These are phyloP conservation scores for Apostasia ramifera DNA, from an alignment of 106 monocot species.

Conservation along the genomic window DNA sequence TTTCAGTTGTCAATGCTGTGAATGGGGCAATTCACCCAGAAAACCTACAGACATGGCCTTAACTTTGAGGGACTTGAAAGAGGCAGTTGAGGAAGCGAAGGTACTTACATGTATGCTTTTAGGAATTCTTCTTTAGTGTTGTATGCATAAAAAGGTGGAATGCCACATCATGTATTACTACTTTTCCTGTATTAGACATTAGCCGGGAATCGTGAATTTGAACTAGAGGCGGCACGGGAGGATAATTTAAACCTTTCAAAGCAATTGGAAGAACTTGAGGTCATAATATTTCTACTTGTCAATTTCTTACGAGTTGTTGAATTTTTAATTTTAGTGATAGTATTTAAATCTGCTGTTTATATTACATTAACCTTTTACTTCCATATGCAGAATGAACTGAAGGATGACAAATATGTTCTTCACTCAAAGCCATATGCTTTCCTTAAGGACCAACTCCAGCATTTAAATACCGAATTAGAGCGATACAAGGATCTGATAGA, in stretches of 20 bases:
- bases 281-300: slow-evolving; percentile 17
- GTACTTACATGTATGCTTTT: slow-evolving; percentile 21
- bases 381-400: slow-evolving; percentile 55
- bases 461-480: slow-evolving; percentile 65
- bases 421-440: slow-evolving; percentile 61
- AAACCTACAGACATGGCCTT: slow-evolving; percentile 51
- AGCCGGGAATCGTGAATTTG: slow-evolving; percentile 66
- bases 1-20: slow-evolving; percentile 29
- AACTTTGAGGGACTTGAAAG: slow-evolving; percentile 58
- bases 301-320: no score
- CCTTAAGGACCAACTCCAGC: slow-evolving; percentile 57
- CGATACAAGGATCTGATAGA: slow-evolving; percentile 62
- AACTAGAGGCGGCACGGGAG: slow-evolving; percentile 84
- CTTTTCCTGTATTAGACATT: slow-evolving; percentile 34
- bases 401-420: slow-evolving; percentile 70
- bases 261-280: slow-evolving; percentile 76
- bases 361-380: slow-evolving; percentile 3
- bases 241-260: slow-evolving; percentile 63
- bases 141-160: no score
- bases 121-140: background rate
- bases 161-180: no score
- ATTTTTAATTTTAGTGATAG: slow-evolving; percentile 4
- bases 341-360: slow-evolving; percentile 6
- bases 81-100: slow-evolving; percentile 85
- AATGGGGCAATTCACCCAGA: slow-evolving; percentile 64